phyloP scores from a whole-genome alignment of 352 stramenopile species.

The Globisporangium abappressorium region DNA sequence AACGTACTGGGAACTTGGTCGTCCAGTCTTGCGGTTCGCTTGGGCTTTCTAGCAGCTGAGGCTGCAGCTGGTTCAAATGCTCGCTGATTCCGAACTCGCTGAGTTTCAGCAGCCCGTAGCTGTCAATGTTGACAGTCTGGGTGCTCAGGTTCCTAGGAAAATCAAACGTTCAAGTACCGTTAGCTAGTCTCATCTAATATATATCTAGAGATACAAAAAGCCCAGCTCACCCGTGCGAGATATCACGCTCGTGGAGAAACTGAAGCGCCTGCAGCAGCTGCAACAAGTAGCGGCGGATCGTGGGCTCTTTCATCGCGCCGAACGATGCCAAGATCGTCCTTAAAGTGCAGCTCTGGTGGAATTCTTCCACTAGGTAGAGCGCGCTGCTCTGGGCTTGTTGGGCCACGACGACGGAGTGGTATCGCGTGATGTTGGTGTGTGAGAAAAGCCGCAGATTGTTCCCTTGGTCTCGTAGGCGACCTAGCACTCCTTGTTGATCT shows the following conservation, averaged over 20 bases:
- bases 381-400: slow-evolving; percentile 30
- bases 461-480: slow-evolving; percentile 27
- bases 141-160: slow-evolving; percentile 34
- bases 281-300: slow-evolving; percentile 60
- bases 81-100: slow-evolving; percentile 43
- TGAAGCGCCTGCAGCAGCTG: slow-evolving; percentile 52
- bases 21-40: slow-evolving; percentile 21
- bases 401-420: slow-evolving; percentile 15
- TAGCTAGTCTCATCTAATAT: neutral
- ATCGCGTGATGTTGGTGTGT: slow-evolving; percentile 45
- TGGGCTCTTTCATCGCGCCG: slow-evolving; percentile 68
- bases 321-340: slow-evolving; percentile 65
- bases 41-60: neutral
- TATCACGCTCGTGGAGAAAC: slow-evolving; percentile 43
- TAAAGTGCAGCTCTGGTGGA: slow-evolving; percentile 42
- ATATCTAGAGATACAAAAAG: neutral
- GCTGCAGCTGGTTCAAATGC: slow-evolving; percentile 6
- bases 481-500: neutral
- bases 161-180: neutral
- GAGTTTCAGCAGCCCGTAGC: slow-evolving; percentile 50
- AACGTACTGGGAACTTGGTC: slow-evolving; percentile 17
- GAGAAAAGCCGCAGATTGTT: slow-evolving; percentile 38
- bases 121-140: slow-evolving; percentile 59
- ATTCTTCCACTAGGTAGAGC: slow-evolving; percentile 38
- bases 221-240: slow-evolving; percentile 42